Evolutionary conservation across 2,329 filamentous ascomycete species (phyloP).

Genomic region (Paecilomyces sp.): DNA sequence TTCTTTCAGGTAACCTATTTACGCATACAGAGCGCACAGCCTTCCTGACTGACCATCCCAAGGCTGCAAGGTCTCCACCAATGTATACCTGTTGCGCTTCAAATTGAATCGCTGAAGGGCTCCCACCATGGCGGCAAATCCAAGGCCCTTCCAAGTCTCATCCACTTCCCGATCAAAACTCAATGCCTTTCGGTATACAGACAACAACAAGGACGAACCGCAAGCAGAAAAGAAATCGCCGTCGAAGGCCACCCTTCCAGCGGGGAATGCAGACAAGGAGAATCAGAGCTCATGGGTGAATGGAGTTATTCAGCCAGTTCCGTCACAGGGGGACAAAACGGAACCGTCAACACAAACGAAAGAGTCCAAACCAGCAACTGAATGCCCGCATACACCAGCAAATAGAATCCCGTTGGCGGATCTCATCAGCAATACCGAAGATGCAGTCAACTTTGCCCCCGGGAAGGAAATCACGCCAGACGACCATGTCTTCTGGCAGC

Average conservation of each 20-base stretch:
- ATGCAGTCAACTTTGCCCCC: conserved; percentile 42
- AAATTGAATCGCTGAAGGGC: background rate
- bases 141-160: conserved; percentile 33
- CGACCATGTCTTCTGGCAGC: conserved; percentile 56
- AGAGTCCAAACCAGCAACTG: conserved; percentile 22
- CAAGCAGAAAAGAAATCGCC: conserved; percentile 6
- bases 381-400: conserved; percentile 51
- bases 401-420: conserved; percentile 54
- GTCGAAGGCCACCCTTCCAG: conserved; percentile 15
- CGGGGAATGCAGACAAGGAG: conserved; percentile 37
- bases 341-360: conserved; percentile 12
- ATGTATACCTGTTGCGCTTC: conserved; percentile 8
- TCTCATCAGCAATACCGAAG: conserved; percentile 55
- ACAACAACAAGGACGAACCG: conserved; percentile 21
- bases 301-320: conserved; percentile 20
- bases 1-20: background rate
- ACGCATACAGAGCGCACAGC: background rate
- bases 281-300: conserved; percentile 33
- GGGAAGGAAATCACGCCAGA: conserved; percentile 49
- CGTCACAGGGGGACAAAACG: conserved; percentile 11
- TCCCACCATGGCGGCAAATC: conserved; percentile 16
- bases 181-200: conserved; percentile 47
- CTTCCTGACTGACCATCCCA: background rate
- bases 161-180: conserved; percentile 48
- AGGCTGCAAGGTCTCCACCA: background rate